Conservation (phyloP, 495 filamentous ascomycete species). For the Trypethelium eluteriae region DNA sequence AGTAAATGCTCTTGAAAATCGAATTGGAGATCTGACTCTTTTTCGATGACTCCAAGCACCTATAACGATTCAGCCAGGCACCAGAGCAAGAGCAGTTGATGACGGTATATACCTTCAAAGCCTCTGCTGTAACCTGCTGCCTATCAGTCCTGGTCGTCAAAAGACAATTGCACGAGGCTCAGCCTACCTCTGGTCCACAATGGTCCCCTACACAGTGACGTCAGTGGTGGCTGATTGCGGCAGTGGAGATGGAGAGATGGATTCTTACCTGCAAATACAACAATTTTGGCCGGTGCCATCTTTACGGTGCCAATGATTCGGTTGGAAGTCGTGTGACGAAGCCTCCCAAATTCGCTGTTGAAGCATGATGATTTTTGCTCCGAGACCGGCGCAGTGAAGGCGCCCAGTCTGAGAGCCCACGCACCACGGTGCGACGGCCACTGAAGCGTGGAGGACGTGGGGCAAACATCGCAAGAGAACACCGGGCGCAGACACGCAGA, state of each 20-base stretch:
- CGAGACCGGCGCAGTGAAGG: too few relatives aligned
- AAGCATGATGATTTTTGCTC: too few relatives aligned
- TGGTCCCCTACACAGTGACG: slow-evolving; percentile 69
- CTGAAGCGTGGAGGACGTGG: too few relatives aligned
- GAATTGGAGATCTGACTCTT: slow-evolving; percentile 62
- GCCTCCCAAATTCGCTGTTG: too few relatives aligned
- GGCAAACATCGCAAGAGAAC: too few relatives aligned
- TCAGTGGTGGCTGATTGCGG: slow-evolving; percentile 17
- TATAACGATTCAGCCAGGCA: slow-evolving; percentile 27
- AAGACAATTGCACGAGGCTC: background rate
- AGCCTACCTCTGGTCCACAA: slow-evolving; percentile 82
- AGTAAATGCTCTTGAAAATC: slow-evolving; percentile 88
- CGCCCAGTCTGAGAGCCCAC: background rate
- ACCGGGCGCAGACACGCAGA: too few relatives aligned
- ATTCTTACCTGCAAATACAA: slow-evolving; percentile 27
- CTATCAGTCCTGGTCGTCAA: background rate
- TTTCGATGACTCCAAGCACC: slow-evolving; percentile 71
- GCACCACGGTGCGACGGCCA: too few relatives aligned
- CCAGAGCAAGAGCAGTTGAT: background rate
- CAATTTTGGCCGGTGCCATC: slow-evolving; percentile 29
- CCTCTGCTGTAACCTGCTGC: slow-evolving; percentile 57
- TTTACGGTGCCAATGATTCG: background rate
- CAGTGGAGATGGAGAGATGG: background rate
- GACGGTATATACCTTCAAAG: slow-evolving; percentile 58
- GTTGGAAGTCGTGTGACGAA: too few relatives aligned